Evolutionary conservation across 306 rosid species (phyloP), one percentile per base, ranked within the genome.

Genomic region (Glycine tomentella): DNA sequence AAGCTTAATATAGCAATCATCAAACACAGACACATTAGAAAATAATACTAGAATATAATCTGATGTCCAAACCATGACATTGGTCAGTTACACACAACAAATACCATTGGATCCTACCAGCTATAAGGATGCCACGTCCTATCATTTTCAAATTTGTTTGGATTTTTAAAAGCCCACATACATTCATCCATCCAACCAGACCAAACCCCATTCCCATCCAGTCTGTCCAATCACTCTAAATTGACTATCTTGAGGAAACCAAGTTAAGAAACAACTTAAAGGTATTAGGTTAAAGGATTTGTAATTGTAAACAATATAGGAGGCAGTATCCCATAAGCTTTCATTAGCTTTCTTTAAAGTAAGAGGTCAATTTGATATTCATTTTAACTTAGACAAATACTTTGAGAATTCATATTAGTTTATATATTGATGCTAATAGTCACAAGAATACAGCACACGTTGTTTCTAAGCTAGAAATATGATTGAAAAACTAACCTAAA

Each of bases 401-500:
- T 56, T 16, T 14, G 10, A 67, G 34, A 64, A 73, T 85, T 66
- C 40, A 67, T 57, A 68, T 56, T 48, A 25, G 15, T 75, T 12
- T 40, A 74, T 36, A 59, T 50, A 31, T 9, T 40, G 48, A 73
- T 44, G 52, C 55, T 16, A 81, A 42, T 67, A 61, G 76, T 66
- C 10, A 14, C 62, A 69, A 14, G 59, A 56, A 6, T 66, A 73
- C 53, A 57, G 31, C 31, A 68, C 46, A 40, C 53, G 70, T n/a
- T 11, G 45, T 40, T 65, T 69, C 55, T 77, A 55, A 36, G 56
- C 51, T 44, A 46, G 49, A 77, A 66, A 65, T 25, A 77, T 76
- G 48, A 69, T 61, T 55, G 82, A 46, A 40, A 73, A 68, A 83
- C 87, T 77, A 46, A 96, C 99, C 99, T 86, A 93, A 84, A 80